Base-by-base conservation (phyloP, 1,139 yeast genomes). In the Debaryomyces subglobosus region DNA sequence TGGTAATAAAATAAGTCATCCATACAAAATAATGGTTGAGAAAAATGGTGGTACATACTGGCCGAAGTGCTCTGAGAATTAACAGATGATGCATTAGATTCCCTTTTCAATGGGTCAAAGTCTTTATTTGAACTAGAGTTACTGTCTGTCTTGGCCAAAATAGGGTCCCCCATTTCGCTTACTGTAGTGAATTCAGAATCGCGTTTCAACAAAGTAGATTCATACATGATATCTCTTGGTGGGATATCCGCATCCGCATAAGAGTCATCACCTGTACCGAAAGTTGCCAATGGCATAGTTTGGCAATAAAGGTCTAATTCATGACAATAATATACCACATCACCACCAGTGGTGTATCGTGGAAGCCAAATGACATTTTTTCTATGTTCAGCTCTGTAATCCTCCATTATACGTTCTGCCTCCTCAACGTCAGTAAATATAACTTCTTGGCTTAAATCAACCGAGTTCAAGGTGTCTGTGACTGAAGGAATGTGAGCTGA, bases 231-330 rank as follows among this genome's bases (percentile, higher is more conserved):
- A 5, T 59, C 62, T 12, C 53, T 56, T 12, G 64, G 55, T 0
- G 78, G 78, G 8, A 70, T 48, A n/a, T 62, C 69, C 29, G 72
- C 55, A 27, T 61, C 60, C 29, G 58, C 61, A 34, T 53, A 52
- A n/a, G 38, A 13, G 10, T 56, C 47, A 24, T 60, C 63, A 3
- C 57, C 53, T 1, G 58, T 54, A 5, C 61, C 54, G 49, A 66
- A 62, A 1, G 59, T 54, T 3, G 64, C 51, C 49, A 81, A 64
- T 0, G 92, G 91, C 34, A 83, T 57, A 7, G 79, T 75, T 39
- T 74, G 74, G 54, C 89, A 81, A 56, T 79, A 82, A 1, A 85
- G 68, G 54, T 84, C 78, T 45, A 86, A 65, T 38, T 82, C 81
- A 40, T 82, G 78, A 55, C 84, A 82, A 62, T 79, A 84, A 62